Base-by-base conservation (phyloP, 1,284 basidiomycete species). In the Tetrapyrgos nigripes region DNA sequence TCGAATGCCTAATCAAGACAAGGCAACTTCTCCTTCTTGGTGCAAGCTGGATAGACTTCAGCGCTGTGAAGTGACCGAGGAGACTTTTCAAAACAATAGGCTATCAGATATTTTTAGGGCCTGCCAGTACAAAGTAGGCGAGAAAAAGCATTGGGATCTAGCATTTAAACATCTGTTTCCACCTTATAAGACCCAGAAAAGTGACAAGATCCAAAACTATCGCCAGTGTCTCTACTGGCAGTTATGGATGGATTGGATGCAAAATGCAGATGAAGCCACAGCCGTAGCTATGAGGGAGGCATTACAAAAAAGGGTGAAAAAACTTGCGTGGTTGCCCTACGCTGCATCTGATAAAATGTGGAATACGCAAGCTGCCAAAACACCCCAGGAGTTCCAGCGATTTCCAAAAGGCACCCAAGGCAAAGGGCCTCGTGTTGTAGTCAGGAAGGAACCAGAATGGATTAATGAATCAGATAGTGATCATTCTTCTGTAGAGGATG, bases 81-180 rank as follows among this genome's bases (percentile, higher is more conserved):
- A 45, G 1, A 35, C 62, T 0, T 69, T 58, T 56, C 52, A 57
- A 27, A 61, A 60, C 24, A 21, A 51, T 0, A 11, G n/a, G 1
- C 64, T 71, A 3, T 61, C 64, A 1, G 52, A 66, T 3, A 61
- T 61, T 4, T 71, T 66, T 44, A 24, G 31, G 4, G 56, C 37
- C 31, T 60, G 60, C 44, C 54, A 58, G 19, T 68, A 55, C 31
- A 57, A 55, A 23, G 14, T 51, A 11, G 63, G 37, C 31, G 14
- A 8, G 9, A 8, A 14, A 14, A 8, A 33, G 31, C 9, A 33
- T 8, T 33, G 31, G 31, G 31, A 33, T 8, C 8, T 8, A 33
- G 31, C 31, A 33, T 33, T 33, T 14, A 33, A 33, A 8, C 8
- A 14, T 33, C 31, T 33, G 9, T 33, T 33, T 33, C 31, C 31